phyloP scores from a whole-genome alignment of 768 basidiomycete genomes.

The Mycena haematopus region DNA sequence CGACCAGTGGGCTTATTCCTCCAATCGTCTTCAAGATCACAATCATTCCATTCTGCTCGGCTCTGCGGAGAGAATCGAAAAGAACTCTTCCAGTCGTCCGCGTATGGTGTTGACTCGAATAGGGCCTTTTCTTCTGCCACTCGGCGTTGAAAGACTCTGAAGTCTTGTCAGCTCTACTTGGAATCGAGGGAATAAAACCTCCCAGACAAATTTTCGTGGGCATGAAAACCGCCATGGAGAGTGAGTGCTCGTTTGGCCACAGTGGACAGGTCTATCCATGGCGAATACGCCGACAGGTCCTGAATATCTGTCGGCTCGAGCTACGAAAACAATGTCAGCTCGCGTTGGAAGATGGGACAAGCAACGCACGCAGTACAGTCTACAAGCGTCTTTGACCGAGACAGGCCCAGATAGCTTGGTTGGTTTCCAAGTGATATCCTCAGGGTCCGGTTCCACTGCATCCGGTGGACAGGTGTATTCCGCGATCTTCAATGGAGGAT shows the following conservation, averaged over 20 bases:
- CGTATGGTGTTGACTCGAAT: background rate
- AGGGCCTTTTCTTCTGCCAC: background rate
- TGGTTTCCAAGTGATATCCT: constrained; percentile 5
- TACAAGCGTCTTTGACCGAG: constrained; percentile 14
- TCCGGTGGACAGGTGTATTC: constrained; percentile 1
- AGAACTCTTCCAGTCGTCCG: background rate
- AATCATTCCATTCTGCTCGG: background rate
- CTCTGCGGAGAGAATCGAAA: background rate
- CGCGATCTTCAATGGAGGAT: background rate
- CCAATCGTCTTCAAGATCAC: background rate
- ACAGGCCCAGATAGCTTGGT: constrained; percentile 15
- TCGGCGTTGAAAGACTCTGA: background rate
- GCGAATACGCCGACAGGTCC: background rate
- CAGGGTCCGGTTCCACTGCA: constrained; percentile 2
- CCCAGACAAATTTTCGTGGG: constrained; percentile 3
- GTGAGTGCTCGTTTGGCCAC: constrained; percentile 11
- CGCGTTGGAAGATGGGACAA: background rate
- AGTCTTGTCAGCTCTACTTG: too few relatives aligned
- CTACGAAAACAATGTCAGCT: background rate
- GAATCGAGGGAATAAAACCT: background rate
- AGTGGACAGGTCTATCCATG: constrained; percentile 15
- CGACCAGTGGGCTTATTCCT: background rate
- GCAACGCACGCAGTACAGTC: constrained; percentile 16
- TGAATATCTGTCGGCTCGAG: constrained; percentile 1
- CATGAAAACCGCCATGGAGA: constrained; percentile 15